phyloP scores from a whole-genome alignment of 345 rosid species.

The Salix brachista region DNA sequence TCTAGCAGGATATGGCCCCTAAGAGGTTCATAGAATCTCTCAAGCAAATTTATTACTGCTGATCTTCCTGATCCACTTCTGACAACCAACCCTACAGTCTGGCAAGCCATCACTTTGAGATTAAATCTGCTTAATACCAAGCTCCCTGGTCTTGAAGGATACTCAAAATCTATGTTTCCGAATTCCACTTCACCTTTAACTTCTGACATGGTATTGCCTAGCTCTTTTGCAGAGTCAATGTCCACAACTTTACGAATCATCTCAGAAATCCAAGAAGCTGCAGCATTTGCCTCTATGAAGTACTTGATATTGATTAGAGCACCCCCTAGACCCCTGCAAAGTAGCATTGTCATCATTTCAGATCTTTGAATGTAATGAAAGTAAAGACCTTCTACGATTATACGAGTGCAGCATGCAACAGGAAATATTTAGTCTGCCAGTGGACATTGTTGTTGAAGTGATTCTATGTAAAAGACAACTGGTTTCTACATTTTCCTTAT shows the following conservation, averaged over 20 bases:
- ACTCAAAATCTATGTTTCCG: conserved; percentile 40
- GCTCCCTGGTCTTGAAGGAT: conserved; percentile 43
- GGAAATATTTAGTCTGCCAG: no score
- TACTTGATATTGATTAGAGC: conserved; percentile 6
- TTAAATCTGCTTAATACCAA: conserved; percentile 34
- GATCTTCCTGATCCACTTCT: conserved; percentile 15
- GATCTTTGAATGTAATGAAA: no score
- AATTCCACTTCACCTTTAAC: conserved; percentile 46
- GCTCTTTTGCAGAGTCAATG: conserved; percentile 29
- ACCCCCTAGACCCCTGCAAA: background rate
- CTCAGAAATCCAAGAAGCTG: conserved; percentile 29
- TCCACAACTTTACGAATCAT: conserved; percentile 37
- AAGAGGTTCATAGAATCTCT: background rate
- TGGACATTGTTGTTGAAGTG: background rate
- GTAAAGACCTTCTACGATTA: no score
- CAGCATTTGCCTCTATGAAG: conserved; percentile 37
- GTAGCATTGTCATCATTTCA: no score
- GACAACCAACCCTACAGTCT: conserved; percentile 19
- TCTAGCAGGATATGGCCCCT: conserved; percentile 6
- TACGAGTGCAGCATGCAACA: background rate
- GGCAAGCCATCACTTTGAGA: conserved; percentile 42
- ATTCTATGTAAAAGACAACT: no score
- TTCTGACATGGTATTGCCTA: conserved; percentile 29
- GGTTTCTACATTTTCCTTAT: background rate
- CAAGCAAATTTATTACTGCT: conserved; percentile 3